These are phyloP conservation scores for Afroboletus lepidellus DNA, from an alignment of 1,284 basidiomycete genomes.

Conservation along the genomic window DNA sequence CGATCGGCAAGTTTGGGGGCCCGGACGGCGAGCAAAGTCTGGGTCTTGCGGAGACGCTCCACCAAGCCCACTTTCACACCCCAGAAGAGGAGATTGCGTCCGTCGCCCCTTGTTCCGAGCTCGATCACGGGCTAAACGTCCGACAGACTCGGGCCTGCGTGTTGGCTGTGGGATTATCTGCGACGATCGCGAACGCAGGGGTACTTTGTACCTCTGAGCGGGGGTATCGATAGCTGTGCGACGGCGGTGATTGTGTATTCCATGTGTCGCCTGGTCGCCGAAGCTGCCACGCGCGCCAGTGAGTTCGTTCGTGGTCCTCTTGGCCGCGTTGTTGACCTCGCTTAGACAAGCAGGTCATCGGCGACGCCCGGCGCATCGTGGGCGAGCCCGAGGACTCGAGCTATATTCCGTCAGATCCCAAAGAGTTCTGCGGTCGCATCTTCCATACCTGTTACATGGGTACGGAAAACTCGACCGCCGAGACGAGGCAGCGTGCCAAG, in stretches of 20 bases:
- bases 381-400: constrained; percentile 78
- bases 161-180: constrained; percentile 99
- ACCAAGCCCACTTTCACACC: constrained; percentile 74
- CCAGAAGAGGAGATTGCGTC: constrained; percentile 98
- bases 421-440: constrained; percentile 82
- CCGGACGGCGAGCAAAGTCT: constrained; percentile 51
- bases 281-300: constrained; percentile 75
- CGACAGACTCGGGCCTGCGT: constrained; percentile 87
- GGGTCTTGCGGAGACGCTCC: constrained; percentile 44
- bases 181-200: constrained; percentile 92
- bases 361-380: constrained; percentile 86
- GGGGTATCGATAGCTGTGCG: constrained; percentile 97
- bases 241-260: constrained; percentile 94
- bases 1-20: constrained; percentile 64
- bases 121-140: constrained; percentile 5
- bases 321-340: background rate
- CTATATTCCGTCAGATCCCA: constrained; percentile 84
- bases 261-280: constrained; percentile 90
- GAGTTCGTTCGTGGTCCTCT: constrained; percentile 17
- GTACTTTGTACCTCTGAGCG: constrained; percentile 94
- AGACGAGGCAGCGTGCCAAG: constrained; percentile 86
- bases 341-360: constrained; percentile 82
- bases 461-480: constrained; percentile 89
- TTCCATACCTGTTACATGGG: constrained; percentile 99
- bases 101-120: constrained; percentile 32